These are phyloP conservation scores for Staphylotrichum tortipilum DNA, from an alignment of 495 filamentous ascomycete species.

Conservation along the genomic window DNA sequence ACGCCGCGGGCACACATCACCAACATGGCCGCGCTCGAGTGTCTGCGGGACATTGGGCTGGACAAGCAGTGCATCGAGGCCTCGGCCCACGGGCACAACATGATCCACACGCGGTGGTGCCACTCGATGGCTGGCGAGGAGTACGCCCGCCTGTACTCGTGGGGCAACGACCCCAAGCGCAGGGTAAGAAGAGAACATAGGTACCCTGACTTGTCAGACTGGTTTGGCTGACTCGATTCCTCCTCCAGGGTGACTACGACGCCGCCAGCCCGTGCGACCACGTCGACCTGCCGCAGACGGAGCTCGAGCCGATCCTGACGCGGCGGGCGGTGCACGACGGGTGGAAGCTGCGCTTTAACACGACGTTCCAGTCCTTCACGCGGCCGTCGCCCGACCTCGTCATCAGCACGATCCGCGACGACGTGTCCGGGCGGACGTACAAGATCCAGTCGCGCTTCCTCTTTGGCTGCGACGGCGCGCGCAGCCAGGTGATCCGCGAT, in stretches of 20 bases:
- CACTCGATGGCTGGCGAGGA: slow-evolving; percentile 48
- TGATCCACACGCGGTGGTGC: slow-evolving; percentile 47
- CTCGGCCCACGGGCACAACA: slow-evolving; percentile 29
- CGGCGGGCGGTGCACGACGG: slow-evolving; percentile 33
- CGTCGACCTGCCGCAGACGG: slow-evolving; percentile 43
- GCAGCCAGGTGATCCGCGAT: slow-evolving; percentile 42
- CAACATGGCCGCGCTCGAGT: slow-evolving; percentile 39
- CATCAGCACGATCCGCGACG: slow-evolving; percentile 35
- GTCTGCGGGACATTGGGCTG: slow-evolving; percentile 45
- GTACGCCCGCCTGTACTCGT: slow-evolving; percentile 44
- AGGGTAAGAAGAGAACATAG: slow-evolving; percentile 17
- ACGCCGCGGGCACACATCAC: slow-evolving; percentile 50
- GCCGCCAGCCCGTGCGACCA: slow-evolving; percentile 39
- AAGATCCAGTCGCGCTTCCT: slow-evolving; percentile 45
- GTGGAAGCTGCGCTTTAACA: slow-evolving; percentile 40
- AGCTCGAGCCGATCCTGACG: slow-evolving; percentile 44
- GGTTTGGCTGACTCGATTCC: too few species aligned
- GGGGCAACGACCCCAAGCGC: slow-evolving; percentile 43
- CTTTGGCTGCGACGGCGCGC: slow-evolving; percentile 50
- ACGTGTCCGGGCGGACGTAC: slow-evolving; percentile 33
- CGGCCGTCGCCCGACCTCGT: slow-evolving; percentile 22
- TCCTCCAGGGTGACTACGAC: slow-evolving; percentile 50
- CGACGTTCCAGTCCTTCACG: slow-evolving; percentile 26
- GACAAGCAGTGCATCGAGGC: slow-evolving; percentile 31
- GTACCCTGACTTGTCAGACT: not conserved